Evolutionary conservation across 2,329 filamentous ascomycete species (phyloP), one percentile per base, ranked within the genome.

Genomic region (Ceratocystis papillata): DNA sequence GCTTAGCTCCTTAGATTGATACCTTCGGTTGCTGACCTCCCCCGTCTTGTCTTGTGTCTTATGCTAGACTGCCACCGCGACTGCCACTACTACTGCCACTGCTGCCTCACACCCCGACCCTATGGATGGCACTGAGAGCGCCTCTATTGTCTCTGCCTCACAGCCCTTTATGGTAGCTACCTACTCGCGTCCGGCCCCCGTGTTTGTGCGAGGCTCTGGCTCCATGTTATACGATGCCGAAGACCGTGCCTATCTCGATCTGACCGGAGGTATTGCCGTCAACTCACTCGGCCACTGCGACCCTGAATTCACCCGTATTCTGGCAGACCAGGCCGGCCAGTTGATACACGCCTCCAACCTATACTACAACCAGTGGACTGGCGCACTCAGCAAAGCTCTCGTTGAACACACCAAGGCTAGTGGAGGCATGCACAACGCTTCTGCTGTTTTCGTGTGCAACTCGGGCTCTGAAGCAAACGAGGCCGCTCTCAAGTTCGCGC

Each of bases 391-490:
- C 69, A 87, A 94, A 75, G 80, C 91, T 28, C 82, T 99, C 28
- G 84, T 99, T 44, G 83, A 93, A 71, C 87, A 87, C 76, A 99
- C 94, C 0, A 76, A 83, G 65, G 84, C 87, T 71, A 86, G 88
- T 0, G 90, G 90, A 50, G 88, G 82, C 70, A 96, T 97, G 88
- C 84, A 88, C 71, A 84, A 87, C 72, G 90, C 88, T 20, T 80
- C 83, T 22, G 84, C 89, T 66, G 90, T 90, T 1, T 99, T 99
- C 74, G 83, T 99, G 70, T 96, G 90, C 79, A 99, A 99, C 78
- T 96, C 92, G 3, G 94, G 94, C 68, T 90, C 89, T 68, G 94
- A 99, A 78, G 94, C 94, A 73, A 99, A 99, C 76, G 94, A 99
- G 78, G 94, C 93, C 0, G 94, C 93, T 45, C 88, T 99, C 75